phyloP scores from a whole-genome alignment of 2,329 filamentous ascomycete species.

The Pseudocercospora crystallina region DNA sequence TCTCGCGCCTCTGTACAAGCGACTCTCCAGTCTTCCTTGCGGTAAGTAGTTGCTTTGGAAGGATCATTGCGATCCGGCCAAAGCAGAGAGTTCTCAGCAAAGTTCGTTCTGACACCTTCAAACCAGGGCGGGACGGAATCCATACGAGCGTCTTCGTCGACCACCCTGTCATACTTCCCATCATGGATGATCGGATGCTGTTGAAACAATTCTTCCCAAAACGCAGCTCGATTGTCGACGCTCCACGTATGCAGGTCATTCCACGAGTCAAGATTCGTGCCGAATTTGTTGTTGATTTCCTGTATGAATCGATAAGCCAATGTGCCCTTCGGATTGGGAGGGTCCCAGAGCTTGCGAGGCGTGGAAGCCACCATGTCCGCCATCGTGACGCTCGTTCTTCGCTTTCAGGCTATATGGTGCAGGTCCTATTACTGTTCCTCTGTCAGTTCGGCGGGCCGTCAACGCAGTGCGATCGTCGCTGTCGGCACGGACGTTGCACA shows the following conservation, averaged over 20 bases:
- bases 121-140: constrained; percentile 76
- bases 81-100: constrained; percentile 77
- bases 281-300: constrained; percentile 58
- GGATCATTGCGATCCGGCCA: constrained; percentile 45
- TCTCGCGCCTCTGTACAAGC: constrained; percentile 73
- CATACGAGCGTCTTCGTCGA: constrained; percentile 70
- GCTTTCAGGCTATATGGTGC: no score
- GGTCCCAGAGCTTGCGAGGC: constrained; percentile 50
- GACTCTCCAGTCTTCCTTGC: constrained; percentile 70
- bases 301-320: constrained; percentile 69
- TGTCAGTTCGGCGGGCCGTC: no score
- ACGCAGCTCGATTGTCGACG: constrained; percentile 59
- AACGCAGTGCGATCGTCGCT: no score
- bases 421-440: no score
- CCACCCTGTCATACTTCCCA: constrained; percentile 52
- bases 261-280: constrained; percentile 63
- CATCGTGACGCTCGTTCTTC: constrained; percentile 7
- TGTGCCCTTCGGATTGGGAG: constrained; percentile 45
- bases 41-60: constrained; percentile 50
- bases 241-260: constrained; percentile 71
- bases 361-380: constrained; percentile 11
- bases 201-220: constrained; percentile 66
- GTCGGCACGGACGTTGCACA: no score
- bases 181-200: constrained; percentile 62
- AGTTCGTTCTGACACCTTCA: constrained; percentile 70